Evolutionary conservation across 495 filamentous ascomycete genomes (phyloP), one percentile per base, ranked within the genome.

Genomic region (Neurospora sp.): DNA sequence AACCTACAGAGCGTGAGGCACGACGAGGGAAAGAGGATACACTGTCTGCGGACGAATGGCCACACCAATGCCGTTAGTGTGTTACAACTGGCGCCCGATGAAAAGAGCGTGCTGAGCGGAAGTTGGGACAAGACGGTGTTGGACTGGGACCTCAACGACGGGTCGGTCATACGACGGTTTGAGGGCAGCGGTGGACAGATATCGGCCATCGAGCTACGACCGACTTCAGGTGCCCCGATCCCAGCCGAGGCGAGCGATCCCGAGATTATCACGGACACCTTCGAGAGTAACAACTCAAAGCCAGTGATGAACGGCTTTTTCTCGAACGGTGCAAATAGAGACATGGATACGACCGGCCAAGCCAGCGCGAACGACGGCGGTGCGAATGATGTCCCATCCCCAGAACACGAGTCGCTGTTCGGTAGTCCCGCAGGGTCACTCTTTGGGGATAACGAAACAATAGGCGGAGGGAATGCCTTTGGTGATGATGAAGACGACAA

Each of bases 111-210:
- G 44, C 84, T 99, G 4, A 97, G 94, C 16, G 96, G 96, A 3
- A 94, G 94, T 82, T 99, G 96, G 96, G 96, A 99, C 79, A 97
- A 97, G 82, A 89, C 87, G 20, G 89, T 98, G 9, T 89, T 92
- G 70, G 94, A 99, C 78, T 99, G 96, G 96, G 96, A 99, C 78
- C 80, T 99, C 40, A 93, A 98, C 76, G 96, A 90, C 4, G 96
- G 96, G 5, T 87, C 92, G 76, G 85, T 92, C 18, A 88, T 89
- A 70, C 89, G 93, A 38, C 85, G 85, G 16, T 99, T 94, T 77
- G 88, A 89, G 48, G 89, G 91, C 31, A 92, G 87, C 75, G 93
- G 91, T 5, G 85, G 91, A 2, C 96, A 99, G 77, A 93, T 99
- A 71, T 95, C 92, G 14, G 88, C 93, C 12, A 88, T 99, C 70